Percentiles rank a stretch among this genome's conserved stretches.
phyloP scores from a whole-genome alignment of 495 filamentous ascomycete species.

The Penicillium malachiteum region DNA sequence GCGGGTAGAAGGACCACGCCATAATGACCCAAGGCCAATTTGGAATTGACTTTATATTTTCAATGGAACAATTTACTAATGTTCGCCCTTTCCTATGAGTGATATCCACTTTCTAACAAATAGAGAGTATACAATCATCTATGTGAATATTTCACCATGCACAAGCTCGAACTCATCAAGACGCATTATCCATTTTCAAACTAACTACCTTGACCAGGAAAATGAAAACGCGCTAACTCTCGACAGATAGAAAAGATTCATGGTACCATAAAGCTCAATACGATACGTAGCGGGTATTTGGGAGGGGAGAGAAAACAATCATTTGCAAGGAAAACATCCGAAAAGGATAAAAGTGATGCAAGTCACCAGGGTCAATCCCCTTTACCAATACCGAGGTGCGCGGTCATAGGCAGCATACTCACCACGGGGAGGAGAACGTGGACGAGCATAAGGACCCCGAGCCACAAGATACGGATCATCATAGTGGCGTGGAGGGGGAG shows the following conservation, averaged over 20 bases:
- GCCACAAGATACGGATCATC: slow-evolving; percentile 47
- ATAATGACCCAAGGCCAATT: not conserved
- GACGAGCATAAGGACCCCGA: slow-evolving; percentile 41
- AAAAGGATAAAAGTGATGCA: slow-evolving; percentile 1
- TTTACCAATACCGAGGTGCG: slow-evolving; percentile 45
- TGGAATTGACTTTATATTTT: too few relatives aligned
- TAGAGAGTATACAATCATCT: too few relatives aligned
- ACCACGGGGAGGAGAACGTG: slow-evolving; percentile 42
- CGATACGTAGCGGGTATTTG: slow-evolving; percentile 30
- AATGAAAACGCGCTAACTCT: slow-evolving; percentile 19
- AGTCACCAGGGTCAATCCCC: slow-evolving; percentile 2
- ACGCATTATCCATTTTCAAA: slow-evolving; percentile 5
- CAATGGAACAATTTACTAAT: too few relatives aligned
- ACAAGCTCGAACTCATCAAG: not conserved
- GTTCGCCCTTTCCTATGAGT: too few relatives aligned
- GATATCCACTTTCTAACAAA: too few relatives aligned
- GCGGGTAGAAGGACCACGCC: slow-evolving; percentile 6
- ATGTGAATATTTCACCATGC: not conserved
- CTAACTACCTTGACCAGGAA: slow-evolving; percentile 4
- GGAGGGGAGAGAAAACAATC: slow-evolving; percentile 6
- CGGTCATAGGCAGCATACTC: slow-evolving; percentile 48
- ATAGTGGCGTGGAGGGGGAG: slow-evolving; percentile 45
- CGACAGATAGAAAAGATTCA: slow-evolving; percentile 19
- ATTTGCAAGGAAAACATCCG: slow-evolving; percentile 13
- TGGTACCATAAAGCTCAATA: slow-evolving; percentile 26